phyloP scores from a whole-genome alignment of 441 rosid genomes.

The Macaranga tanarius region DNA sequence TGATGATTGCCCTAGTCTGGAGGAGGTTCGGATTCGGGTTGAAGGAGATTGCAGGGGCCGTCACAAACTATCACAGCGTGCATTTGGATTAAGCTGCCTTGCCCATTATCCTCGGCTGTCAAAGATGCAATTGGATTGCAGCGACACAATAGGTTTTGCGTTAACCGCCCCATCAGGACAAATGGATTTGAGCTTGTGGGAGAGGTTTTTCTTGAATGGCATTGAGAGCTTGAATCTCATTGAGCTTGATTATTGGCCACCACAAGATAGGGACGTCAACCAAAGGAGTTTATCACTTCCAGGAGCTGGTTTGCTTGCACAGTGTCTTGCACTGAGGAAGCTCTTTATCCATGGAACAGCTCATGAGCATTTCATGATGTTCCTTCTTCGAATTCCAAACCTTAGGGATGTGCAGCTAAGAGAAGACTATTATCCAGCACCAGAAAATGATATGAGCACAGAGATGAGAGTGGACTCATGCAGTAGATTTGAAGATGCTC shows the following conservation, averaged over 20 bases:
- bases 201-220: constrained; percentile 77
- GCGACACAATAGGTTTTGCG: constrained; percentile 68
- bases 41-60: constrained; percentile 83
- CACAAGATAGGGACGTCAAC: constrained; percentile 85
- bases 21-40: constrained; percentile 68
- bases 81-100: constrained; percentile 71
- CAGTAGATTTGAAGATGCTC: constrained; percentile 72
- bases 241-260: constrained; percentile 91
- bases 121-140: constrained; percentile 78
- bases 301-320: constrained; percentile 61
- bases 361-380: constrained; percentile 82
- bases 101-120: constrained; percentile 56
- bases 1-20: constrained; percentile 69
- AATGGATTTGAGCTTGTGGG: constrained; percentile 92
- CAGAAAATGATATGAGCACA: constrained; percentile 74
- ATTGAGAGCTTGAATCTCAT: constrained; percentile 54
- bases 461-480: constrained; percentile 84
- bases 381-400: constrained; percentile 48
- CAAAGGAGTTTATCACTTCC: constrained; percentile 82
- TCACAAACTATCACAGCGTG: constrained; percentile 48
- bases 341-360: constrained; percentile 92
- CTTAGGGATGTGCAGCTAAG: constrained; percentile 87
- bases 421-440: constrained; percentile 90
- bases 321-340: constrained; percentile 61
- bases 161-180: constrained; percentile 81